Base-by-base conservation (phyloP, 164 flowering plant species). In the Liquidambar formosana region DNA sequence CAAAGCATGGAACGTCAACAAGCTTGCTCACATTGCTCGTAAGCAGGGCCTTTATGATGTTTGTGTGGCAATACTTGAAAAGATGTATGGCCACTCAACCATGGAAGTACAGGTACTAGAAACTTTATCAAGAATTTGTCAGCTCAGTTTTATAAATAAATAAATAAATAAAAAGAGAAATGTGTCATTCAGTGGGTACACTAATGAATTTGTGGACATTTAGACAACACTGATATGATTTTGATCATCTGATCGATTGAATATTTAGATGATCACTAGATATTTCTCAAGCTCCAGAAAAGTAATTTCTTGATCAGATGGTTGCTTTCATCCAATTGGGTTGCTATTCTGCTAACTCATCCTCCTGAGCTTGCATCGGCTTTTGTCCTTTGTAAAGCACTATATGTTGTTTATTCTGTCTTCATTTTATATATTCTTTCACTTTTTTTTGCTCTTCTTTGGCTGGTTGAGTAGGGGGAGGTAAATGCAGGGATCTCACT, bases 1-100 rank as follows among this genome's bases (percentile, higher is more conserved):
- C 82, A 96, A 93, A 72, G 99, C 99, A 33, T 96, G 99, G 99
- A 96, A 84, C 80, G 98, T 96, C 38, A 96, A 96, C 75, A 96
- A 88, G 83, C 96, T 96, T 71, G 99, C 98, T 65, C 95, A 85
- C 69, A 82, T 96, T 80, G 86, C 97, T 70, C 92, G 97, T 44
- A 92, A 93, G 81, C 98, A 96, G 75, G 97, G 97, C 26, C 89
- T 96, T 27, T 67, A 86, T 81, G 97, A 96, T 81, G 98, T 93
- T 75, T 96, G 99, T 80, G 99, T 96, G 38, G 81, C 95, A 21
- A 82, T 96, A 62, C 90, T 96, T 16, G 98, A 96, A 46, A 96
- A 96, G 79, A 92, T 96, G 97, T 96, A 96, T 83, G 99, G 98
- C 14, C 97, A 93, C 75, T 84, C 95, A 23, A 86, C 95, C 67